A percentile compares a stretch with the other conserved stretches of the same genome.
Evolutionary conservation across 2,329 filamentous ascomycete species (phyloP).

Genomic region (Meredithiella fracta): DNA sequence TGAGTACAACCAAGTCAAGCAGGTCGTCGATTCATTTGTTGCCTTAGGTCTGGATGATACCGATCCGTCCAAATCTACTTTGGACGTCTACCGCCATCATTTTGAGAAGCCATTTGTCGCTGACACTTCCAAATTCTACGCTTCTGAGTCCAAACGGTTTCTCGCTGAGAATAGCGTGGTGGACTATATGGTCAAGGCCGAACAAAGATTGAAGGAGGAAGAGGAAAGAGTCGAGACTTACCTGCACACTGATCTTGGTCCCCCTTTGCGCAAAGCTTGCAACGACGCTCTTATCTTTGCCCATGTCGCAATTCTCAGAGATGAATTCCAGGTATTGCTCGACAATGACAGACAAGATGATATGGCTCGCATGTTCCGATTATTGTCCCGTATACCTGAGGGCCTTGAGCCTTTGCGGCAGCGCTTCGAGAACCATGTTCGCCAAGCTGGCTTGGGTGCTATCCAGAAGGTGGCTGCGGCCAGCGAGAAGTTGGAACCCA

Average conservation of each 20-base stretch:
- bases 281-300: slow-evolving; percentile 79
- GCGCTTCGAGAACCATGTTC: slow-evolving; percentile 82
- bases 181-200: slow-evolving; percentile 99
- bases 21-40: slow-evolving; percentile 90
- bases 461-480: slow-evolving; percentile 85
- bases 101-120: slow-evolving; percentile 87
- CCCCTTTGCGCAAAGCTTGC: slow-evolving; percentile 70
- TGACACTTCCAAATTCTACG: slow-evolving; percentile 73
- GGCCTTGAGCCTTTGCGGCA: slow-evolving; percentile 76
- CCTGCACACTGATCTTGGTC: slow-evolving; percentile 75
- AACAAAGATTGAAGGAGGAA: slow-evolving; percentile 74
- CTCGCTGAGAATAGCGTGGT: slow-evolving; percentile 94
- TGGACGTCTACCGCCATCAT: slow-evolving; percentile 83
- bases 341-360: slow-evolving; percentile 93
- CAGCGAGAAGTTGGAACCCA: slow-evolving; percentile 60
- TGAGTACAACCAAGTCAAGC: slow-evolving; percentile 91
- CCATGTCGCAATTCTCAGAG: slow-evolving; percentile 69
- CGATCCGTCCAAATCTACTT: slow-evolving; percentile 80
- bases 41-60: slow-evolving; percentile 87
- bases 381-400: slow-evolving; percentile 76
- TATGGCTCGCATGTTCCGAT: slow-evolving; percentile 88
- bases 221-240: slow-evolving; percentile 87
- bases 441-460: slow-evolving; percentile 72
- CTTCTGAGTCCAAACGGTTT: slow-evolving; percentile 83
- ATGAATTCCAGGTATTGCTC: slow-evolving; percentile 87